Evolutionary conservation across 2,329 filamentous ascomycete species (phyloP).

Genomic region (Epicoccum sorghinum): DNA sequence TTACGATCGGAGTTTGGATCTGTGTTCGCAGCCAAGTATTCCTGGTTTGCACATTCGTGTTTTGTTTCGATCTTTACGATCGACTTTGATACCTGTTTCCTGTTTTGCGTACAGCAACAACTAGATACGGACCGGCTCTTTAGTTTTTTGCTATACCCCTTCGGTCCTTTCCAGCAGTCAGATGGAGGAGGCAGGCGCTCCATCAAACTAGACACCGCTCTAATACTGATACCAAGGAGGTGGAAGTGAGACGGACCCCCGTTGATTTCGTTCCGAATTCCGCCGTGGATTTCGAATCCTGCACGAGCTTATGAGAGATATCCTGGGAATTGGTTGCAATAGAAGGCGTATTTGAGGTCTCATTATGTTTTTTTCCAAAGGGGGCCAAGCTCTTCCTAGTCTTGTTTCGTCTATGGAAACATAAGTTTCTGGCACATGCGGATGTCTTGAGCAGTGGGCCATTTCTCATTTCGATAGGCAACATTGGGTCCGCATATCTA

Average conservation of each 20-base stretch:
- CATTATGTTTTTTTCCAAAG: conserved; percentile 7
- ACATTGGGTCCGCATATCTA: not conserved
- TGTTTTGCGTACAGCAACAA: conserved; percentile 27
- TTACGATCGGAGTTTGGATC: conserved; percentile 12
- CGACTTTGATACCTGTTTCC: conserved; percentile 28
- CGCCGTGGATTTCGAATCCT: conserved; percentile 9
- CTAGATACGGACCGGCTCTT: conserved; percentile 33
- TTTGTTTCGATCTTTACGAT: conserved; percentile 10
- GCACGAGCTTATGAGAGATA: conserved; percentile 42
- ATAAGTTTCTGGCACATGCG: not conserved
- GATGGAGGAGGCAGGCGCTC: conserved; percentile 50
- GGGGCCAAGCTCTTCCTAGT: not conserved
- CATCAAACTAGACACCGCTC: conserved; percentile 37
- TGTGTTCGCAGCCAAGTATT: conserved; percentile 4
- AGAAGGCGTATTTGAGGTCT: conserved; percentile 12
- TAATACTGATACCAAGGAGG: conserved; percentile 30
- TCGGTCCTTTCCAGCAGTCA: conserved; percentile 23
- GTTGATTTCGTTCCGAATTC: conserved; percentile 18
- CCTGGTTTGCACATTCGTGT: conserved; percentile 11
- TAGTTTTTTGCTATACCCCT: conserved; percentile 29
- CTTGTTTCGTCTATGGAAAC: not conserved
- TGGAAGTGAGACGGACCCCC: conserved; percentile 15
- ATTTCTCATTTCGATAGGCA: not conserved
- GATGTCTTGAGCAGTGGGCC: not conserved
- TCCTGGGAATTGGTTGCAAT: conserved; percentile 24